Conservation (phyloP, 208 protist species). For the Naegleria fowleri region DNA sequence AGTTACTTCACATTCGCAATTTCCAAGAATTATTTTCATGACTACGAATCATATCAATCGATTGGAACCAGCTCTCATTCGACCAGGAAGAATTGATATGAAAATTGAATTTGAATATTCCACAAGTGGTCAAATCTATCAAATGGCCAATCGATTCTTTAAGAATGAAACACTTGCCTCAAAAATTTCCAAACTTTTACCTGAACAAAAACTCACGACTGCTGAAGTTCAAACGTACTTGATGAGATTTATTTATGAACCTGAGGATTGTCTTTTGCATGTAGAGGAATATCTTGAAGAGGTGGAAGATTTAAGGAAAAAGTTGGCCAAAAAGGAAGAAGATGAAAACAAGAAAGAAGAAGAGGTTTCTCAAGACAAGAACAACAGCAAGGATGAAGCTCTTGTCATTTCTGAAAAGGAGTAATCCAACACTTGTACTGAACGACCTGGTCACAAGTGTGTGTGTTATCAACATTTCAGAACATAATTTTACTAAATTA, state of each 20-base stretch:
- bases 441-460: no score
- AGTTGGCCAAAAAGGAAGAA: neutral
- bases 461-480: no score
- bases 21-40: constrained; percentile 84
- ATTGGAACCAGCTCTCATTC: constrained; percentile 66
- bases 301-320: neutral
- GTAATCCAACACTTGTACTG: no score
- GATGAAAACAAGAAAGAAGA: neutral
- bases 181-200: neutral
- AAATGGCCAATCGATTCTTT: constrained; percentile 51
- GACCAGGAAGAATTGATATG: constrained; percentile 77
- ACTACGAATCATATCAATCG: constrained; percentile 83
- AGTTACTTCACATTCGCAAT: constrained; percentile 52
- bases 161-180: neutral
- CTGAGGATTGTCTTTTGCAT: neutral
- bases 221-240: neutral
- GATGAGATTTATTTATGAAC: neutral
- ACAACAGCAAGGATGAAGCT: no score
- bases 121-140: constrained; percentile 54
- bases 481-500: no score
- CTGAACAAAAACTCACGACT: neutral
- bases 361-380: no score
- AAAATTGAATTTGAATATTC: constrained; percentile 71
- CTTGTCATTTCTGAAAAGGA: no score
- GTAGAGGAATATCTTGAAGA: neutral